Evolutionary conservation across 192 early-diverging fungal species (phyloP), one percentile per base, ranked within the genome.

Genomic region (Coemansia sp.): DNA sequence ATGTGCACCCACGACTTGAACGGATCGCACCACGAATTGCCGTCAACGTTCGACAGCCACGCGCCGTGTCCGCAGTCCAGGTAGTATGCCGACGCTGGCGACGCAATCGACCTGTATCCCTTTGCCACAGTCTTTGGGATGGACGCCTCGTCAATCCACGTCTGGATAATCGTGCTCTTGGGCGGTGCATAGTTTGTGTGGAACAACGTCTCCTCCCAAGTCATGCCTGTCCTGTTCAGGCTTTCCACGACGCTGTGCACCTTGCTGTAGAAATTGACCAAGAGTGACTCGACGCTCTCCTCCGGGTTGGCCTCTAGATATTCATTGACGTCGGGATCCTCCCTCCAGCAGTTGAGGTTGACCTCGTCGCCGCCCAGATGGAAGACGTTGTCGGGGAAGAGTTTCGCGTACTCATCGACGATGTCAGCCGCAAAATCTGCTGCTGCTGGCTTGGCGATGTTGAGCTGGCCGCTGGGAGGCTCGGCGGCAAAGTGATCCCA

Each of bases 391-490:
- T 97, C 94, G 2, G 82, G 59, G 79, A 96, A 96, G 39, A 88
- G 73, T 1, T 70, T 62, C 10, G 86, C 49, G 39, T 92, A 86
- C 67, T 94, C 92, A 37, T 84, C 70, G 51, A 96, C 76, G 6
- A 96, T 77, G 14, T 79, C 70, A 0, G 77, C 63, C 6, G 94
- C 74, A 39, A 93, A 85, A 1, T 85, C 63, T 31, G 89, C 85
- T 0, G 93, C 93, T 31, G 87, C 86, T 3, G 83, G 62, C 41
- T 89, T 73, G 25, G 86, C 71, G 19, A 90, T 90, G 61, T 92
- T 90, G 64, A 98, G 70, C 76, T 96, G 95, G 0, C 94, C 96
- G 62, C 87, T 88, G 12, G 92, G 91, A 15, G 94, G 93, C 64
- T 93, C 87, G 0, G 86, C 83, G 14, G 88, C 88, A 83, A 85